These are phyloP conservation scores for Euryodendron excelsum DNA, from an alignment of 148 eudicot genomes.

Conservation along the genomic window DNA sequence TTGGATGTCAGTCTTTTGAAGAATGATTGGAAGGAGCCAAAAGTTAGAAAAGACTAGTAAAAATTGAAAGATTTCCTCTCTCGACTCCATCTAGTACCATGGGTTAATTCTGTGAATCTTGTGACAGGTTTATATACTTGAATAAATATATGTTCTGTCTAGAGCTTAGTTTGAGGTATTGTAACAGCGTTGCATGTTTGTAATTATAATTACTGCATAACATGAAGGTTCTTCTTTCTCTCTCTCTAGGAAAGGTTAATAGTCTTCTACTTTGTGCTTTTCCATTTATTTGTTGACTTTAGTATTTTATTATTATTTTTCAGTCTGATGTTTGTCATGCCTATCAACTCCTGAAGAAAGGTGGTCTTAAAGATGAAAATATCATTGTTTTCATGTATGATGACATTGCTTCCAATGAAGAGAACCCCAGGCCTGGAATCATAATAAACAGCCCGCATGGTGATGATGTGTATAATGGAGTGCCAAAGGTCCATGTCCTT, in stretches of 20 bases:
- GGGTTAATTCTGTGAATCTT: background rate
- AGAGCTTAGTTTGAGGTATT: background rate
- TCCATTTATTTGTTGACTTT: too few species aligned
- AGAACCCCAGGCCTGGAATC: constrained; percentile 57
- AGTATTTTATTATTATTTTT: background rate
- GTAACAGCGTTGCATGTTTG: background rate
- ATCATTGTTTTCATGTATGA: constrained; percentile 59
- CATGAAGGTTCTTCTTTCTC: background rate
- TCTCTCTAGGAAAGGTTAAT: background rate
- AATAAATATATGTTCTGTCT: background rate
- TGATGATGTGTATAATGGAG: constrained; percentile 66
- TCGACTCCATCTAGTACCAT: background rate
- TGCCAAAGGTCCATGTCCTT: constrained; percentile 56
- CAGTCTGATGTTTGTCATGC: constrained; percentile 68
- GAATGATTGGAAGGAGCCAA: background rate
- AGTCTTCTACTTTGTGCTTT: background rate
- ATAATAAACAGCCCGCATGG: constrained; percentile 68
- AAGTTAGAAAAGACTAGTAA: background rate
- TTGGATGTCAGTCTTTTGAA: too few species aligned
- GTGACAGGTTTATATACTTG: background rate
- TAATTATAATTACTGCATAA: background rate
- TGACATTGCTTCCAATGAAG: constrained; percentile 48
- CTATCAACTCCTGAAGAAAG: constrained; percentile 54
- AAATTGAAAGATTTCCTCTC: background rate
- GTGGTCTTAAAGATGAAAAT: constrained; percentile 62